phyloP scores from a whole-genome alignment of 805 yeast genomes.

The Saccharomyces paradoxus region DNA sequence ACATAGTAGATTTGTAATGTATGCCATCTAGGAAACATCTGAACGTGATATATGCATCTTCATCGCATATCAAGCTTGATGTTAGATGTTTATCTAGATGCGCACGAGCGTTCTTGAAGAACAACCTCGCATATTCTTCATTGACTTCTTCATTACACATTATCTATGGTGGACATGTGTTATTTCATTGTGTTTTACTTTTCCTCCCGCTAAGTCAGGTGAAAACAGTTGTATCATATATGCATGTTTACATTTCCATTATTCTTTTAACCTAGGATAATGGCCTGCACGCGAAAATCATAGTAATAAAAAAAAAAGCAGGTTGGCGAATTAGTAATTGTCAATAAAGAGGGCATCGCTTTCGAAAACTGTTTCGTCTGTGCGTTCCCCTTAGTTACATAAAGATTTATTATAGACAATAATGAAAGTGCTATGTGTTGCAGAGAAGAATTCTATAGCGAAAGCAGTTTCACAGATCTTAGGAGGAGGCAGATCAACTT shows the following conservation, averaged over 20 bases:
- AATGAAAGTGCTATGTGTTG: slow-evolving; percentile 85
- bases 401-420: not conserved
- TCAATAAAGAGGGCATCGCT: not conserved
- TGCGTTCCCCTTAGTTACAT: not conserved
- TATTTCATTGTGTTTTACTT: no score
- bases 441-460: slow-evolving; percentile 94
- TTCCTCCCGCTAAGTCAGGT: not conserved
- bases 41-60: not conserved
- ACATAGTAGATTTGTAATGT: not conserved
- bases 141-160: not conserved
- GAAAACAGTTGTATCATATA: not conserved
- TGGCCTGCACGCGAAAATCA: not conserved
- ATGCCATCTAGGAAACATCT: not conserved
- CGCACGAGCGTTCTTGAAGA: not conserved
- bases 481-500: slow-evolving; percentile 56
- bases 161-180: not conserved
- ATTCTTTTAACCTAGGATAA: not conserved
- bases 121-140: not conserved
- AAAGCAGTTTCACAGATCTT: slow-evolving; percentile 62
- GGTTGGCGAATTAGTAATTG: not conserved
- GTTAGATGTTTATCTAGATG: not conserved
- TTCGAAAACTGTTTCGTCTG: not conserved
- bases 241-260: not conserved
- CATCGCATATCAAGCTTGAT: not conserved
- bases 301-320: not conserved